Evolutionary conservation across 1,284 basidiomycete species (phyloP).

Genomic region (Ceratobasidium sp.): DNA sequence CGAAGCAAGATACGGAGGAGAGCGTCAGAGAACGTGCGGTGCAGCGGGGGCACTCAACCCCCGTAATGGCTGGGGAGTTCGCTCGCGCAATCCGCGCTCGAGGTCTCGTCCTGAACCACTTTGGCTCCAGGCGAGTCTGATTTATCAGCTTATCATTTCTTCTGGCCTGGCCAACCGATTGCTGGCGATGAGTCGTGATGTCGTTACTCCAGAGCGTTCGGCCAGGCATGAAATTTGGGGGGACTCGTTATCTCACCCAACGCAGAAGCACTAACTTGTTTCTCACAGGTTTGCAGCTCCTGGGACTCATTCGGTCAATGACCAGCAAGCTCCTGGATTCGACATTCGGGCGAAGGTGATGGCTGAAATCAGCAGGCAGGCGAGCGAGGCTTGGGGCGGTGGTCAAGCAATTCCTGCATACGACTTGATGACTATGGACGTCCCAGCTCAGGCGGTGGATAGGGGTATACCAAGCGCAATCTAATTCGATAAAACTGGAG

Average conservation of each 20-base stretch:
- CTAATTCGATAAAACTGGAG: constrained; percentile 9
- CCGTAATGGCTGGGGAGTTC: constrained; percentile 85
- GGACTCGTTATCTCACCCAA: constrained; percentile 12
- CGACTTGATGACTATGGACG: constrained; percentile 73
- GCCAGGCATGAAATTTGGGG: constrained; percentile 33
- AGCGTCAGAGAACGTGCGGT: constrained; percentile 71
- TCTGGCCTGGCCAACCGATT: constrained; percentile 47
- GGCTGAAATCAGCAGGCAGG: constrained; percentile 75
- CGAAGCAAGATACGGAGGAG: constrained; percentile 59
- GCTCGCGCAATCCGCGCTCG: constrained; percentile 75
- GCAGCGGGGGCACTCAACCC: constrained; percentile 84
- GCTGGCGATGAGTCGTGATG: too few species aligned
- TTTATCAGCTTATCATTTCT: constrained; percentile 49
- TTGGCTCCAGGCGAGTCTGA: constrained; percentile 74
- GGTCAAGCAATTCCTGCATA: constrained; percentile 69
- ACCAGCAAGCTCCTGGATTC: constrained; percentile 55
- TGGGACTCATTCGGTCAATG: constrained; percentile 59
- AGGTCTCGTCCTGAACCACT: constrained; percentile 84
- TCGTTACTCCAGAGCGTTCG: too few species aligned
- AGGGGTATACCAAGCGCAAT: constrained; percentile 8
- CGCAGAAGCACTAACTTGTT: constrained; percentile 58
- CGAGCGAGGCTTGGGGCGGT: constrained; percentile 69
- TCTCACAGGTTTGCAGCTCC: constrained; percentile 60
- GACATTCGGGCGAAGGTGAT: constrained; percentile 61
- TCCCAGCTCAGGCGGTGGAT: constrained; percentile 61